These are phyloP conservation scores for Trametes coccinea DNA, from an alignment of 768 basidiomycete species.

Conservation along the genomic window DNA sequence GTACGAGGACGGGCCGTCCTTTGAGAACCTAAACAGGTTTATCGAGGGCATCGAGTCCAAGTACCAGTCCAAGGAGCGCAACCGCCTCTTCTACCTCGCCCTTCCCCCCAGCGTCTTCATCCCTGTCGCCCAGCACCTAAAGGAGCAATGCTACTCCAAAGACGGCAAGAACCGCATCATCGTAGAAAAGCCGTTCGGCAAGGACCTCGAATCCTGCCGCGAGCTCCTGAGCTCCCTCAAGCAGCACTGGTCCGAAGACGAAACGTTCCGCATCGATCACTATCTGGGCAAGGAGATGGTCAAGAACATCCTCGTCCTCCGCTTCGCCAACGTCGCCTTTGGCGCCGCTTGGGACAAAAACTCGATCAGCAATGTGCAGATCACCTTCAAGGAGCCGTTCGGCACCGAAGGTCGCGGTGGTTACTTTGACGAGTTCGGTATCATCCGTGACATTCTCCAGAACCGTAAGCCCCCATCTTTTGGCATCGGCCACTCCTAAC, in stretches of 20 bases:
- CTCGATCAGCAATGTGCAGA: constrained; percentile 94
- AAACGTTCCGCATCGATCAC: constrained; percentile 99
- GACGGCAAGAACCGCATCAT: constrained; percentile 88
- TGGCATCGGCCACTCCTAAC: too few species aligned
- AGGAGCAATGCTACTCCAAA: constrained; percentile 72
- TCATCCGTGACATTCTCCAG: constrained; percentile 96
- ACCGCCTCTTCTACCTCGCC: constrained; percentile 96
- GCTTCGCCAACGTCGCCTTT: constrained; percentile 93
- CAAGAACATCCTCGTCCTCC: constrained; percentile 94
- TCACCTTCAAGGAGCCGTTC: constrained; percentile 99
- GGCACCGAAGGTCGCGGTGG: constrained; percentile 99
- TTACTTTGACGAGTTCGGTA: constrained; percentile 99
- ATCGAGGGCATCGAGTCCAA: constrained; percentile 75
- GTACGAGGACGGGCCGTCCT: constrained; percentile 84
- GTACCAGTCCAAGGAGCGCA: constrained; percentile 61
- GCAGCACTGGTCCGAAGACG: constrained; percentile 90
- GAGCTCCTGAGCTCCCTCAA: constrained; percentile 79
- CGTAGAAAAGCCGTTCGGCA: constrained; percentile 98
- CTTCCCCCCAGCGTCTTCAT: constrained; percentile 97
- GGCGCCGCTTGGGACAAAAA: constrained; percentile 94
- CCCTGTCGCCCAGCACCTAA: constrained; percentile 81
- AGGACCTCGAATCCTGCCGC: constrained; percentile 84
- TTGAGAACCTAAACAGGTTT: constrained; percentile 73
- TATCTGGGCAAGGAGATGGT: constrained; percentile 99
- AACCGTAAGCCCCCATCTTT: constrained; percentile 71